These are phyloP conservation scores for Cryoendolithus antarcticus DNA, from an alignment of 2,329 filamentous ascomycete genomes.

Conservation along the genomic window DNA sequence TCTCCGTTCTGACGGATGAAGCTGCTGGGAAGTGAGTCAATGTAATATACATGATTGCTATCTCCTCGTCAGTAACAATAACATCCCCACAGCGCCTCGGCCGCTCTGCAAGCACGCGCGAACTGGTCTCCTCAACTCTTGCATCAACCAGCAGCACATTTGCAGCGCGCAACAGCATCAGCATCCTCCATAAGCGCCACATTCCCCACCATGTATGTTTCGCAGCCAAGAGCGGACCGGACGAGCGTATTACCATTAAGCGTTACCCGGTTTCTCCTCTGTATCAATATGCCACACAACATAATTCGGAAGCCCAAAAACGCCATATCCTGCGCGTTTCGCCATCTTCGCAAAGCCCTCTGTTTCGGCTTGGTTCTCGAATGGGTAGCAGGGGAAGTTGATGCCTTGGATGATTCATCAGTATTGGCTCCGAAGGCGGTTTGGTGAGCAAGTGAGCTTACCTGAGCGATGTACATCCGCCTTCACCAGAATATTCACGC, in stretches of 20 bases:
- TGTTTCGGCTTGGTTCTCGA: constrained; percentile 97
- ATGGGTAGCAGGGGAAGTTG: constrained; percentile 93
- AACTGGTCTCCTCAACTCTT: no score
- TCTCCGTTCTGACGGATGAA: no score
- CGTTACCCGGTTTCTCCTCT: constrained; percentile 81
- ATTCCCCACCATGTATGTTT: no score
- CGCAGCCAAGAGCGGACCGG: neutral
- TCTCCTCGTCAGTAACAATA: no score
- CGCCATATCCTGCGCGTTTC: constrained; percentile 84
- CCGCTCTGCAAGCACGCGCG: no score
- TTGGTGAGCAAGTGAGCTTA: constrained; percentile 30
- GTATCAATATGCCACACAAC: constrained; percentile 99
- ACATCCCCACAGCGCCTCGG: no score
- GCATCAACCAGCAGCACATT: no score
- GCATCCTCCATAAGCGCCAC: no score
- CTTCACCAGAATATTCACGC: constrained; percentile 95
- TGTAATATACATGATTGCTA: no score
- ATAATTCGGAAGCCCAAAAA: constrained; percentile 89
- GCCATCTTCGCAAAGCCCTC: constrained; percentile 99
- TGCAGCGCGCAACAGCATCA: no score
- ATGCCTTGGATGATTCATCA: constrained; percentile 49
- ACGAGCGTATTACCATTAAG: constrained; percentile 13
- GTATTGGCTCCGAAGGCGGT: neutral
- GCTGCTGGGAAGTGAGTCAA: no score
- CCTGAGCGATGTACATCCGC: constrained; percentile 92